Conservation (phyloP, 2,329 filamentous ascomycete genomes). For the Lachnellula occidentalis region DNA sequence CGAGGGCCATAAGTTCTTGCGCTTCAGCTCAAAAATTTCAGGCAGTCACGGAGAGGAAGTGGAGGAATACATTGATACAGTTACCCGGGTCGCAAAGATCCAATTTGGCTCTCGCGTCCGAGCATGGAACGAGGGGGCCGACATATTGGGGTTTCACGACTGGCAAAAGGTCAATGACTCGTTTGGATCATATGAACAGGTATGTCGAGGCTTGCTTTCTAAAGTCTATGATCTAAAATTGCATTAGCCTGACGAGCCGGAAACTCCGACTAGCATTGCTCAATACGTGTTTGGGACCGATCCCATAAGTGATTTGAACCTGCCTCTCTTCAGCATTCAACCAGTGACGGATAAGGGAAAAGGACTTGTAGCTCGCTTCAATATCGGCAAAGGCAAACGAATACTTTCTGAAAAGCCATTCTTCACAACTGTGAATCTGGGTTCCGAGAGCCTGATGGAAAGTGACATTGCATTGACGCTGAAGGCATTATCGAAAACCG, state of each 20-base stretch:
- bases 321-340: constrained; percentile 6
- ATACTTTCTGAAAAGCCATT: constrained; percentile 37
- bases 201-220: constrained; percentile 8
- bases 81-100: constrained; percentile 14
- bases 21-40: constrained; percentile 27
- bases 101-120: constrained; percentile 23
- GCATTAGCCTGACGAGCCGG: constrained; percentile 3
- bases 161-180: constrained; percentile 24
- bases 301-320: constrained; percentile 3
- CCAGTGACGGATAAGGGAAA: constrained; percentile 33
- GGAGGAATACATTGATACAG: constrained; percentile 21
- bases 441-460: constrained; percentile 3
- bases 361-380: constrained; percentile 34
- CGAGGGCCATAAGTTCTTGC: constrained; percentile 28
- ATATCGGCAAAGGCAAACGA: constrained; percentile 35
- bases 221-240: not conserved
- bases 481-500: constrained; percentile 4
- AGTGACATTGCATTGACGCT: constrained; percentile 7
- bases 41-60: constrained; percentile 12
- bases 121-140: constrained; percentile 18
- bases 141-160: constrained; percentile 14
- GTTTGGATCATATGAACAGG: constrained; percentile 26
- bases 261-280: constrained; percentile 2
- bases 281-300: constrained; percentile 2
- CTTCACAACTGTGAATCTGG: constrained; percentile 24